These are phyloP conservation scores for Vaccinium darrowii DNA, from an alignment of 148 eudicot species.

Conservation along the genomic window DNA sequence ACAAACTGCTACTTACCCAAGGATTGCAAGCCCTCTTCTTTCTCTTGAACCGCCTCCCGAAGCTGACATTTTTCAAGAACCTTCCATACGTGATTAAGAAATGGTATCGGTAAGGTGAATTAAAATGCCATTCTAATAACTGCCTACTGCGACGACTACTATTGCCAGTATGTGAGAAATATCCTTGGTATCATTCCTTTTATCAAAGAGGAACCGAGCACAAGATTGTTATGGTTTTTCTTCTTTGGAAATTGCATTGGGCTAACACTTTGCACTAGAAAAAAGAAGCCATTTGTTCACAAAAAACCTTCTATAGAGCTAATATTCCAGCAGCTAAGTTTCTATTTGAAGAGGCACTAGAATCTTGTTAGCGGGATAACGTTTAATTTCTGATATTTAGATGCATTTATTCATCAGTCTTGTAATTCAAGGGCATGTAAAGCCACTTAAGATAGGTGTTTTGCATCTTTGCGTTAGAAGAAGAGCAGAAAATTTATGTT, in stretches of 20 bases:
- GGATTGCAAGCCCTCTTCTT: constrained; percentile 63
- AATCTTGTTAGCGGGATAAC: background rate
- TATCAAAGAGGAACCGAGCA: background rate
- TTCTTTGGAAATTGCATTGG: background rate
- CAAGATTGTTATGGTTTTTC: background rate
- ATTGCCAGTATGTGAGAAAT: too few species aligned
- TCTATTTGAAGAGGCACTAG: background rate
- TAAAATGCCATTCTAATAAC: background rate
- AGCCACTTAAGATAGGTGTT: background rate
- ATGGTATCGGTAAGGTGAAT: background rate
- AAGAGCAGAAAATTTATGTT: background rate
- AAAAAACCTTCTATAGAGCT: too few species aligned
- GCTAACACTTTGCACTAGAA: background rate
- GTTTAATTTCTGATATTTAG: background rate
- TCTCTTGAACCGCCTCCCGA: constrained; percentile 64
- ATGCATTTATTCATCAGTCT: background rate
- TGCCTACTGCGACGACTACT: background rate
- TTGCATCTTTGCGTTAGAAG: background rate
- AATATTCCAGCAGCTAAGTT: background rate
- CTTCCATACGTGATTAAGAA: constrained; percentile 20
- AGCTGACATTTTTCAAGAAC: constrained; percentile 83
- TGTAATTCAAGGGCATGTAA: background rate
- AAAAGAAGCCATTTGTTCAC: background rate
- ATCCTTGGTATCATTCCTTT: background rate
- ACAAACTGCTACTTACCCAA: constrained; percentile 38